Percentiles rank a stretch among this genome's conserved stretches.
Conservation (phyloP, 192 early-diverging fungal species). For the Geranomyces michiganensis region DNA sequence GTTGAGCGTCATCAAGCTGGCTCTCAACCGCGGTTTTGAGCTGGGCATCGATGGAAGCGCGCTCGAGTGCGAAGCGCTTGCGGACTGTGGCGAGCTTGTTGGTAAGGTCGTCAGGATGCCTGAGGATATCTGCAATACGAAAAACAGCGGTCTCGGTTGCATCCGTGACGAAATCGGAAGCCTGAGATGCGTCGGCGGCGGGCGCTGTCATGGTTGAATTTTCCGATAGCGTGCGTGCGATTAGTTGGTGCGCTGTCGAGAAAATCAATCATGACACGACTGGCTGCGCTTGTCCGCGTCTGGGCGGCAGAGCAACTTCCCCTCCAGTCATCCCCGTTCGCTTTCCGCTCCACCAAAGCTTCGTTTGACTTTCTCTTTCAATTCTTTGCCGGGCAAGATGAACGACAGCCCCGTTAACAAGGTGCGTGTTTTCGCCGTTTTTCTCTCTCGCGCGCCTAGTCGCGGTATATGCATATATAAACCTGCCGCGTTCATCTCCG, state of each 20-base stretch:
- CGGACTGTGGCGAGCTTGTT: slow-evolving; percentile 80
- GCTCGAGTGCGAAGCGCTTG: slow-evolving; percentile 85
- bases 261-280: too few species aligned
- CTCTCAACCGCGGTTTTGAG: slow-evolving; percentile 91
- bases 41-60: slow-evolving; percentile 91
- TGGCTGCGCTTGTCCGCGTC: too few species aligned
- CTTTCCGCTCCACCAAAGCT: not conserved
- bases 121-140: slow-evolving; percentile 79
- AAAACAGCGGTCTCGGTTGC: slow-evolving; percentile 72
- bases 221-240: too few species aligned
- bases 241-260: too few species aligned
- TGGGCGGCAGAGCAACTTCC: not conserved
- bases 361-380: not conserved
- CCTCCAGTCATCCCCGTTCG: not conserved
- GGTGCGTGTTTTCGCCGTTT: slow-evolving; percentile 2
- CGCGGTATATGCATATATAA: too few species aligned
- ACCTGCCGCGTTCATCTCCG: not conserved
- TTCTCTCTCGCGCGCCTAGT: not conserved
- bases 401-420: slow-evolving; percentile 20
- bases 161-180: slow-evolving; percentile 31
- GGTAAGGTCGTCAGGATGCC: slow-evolving; percentile 92
- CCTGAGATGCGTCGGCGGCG: not conserved
- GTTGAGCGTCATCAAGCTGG: slow-evolving; percentile 87
- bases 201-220: too few species aligned
- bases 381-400: not conserved